Evolutionary conservation across 2,329 filamentous ascomycete genomes (phyloP), one percentile per base, ranked within the genome.

Genomic region (Trichoderma breve): DNA sequence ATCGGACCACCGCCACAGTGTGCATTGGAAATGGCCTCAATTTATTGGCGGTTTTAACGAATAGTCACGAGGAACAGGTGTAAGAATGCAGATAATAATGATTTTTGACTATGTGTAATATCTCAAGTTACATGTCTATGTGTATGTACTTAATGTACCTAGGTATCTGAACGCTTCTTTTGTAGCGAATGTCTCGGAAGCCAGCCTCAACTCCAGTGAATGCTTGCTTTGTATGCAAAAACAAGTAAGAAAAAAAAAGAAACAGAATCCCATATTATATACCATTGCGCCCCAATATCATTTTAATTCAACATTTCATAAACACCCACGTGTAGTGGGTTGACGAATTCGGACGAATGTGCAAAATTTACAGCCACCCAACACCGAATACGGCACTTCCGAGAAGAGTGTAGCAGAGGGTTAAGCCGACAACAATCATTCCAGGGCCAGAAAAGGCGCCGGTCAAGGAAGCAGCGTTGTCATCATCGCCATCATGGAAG

Each of bases 401-500:
- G 7, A 71, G 24, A 4, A 79, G 68, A 67, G 78, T 73, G 47
- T 78, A 77, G 36, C 70, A 70, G 61, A 76, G 68, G 12, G 75
- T 75, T 14, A 75, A 72, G 21, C 70, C 71, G 30, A 75, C 67
- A 67, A 77, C 65, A 28, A 68, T 64, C 53, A 76, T 63, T 28
- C 71, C 70, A 11, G 74, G 61, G 53, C 73, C 71, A 28, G 74
- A 73, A 21, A 73, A 73, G 30, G 43, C 26, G 7, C 8, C 66
- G 12, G 72, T 69, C 9, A 70, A 55, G 18, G 73, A 72, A 32
- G 75, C 78, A 24, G 71, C 76, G 64, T 51, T 73, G 30, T 74
- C 72, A 4, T 47, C n/a, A 28, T 15, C 30, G 21, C 34, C 57
- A 14, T 74, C 62, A 58, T 81, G 80, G 66, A 82, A 80, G 8